Conservation (phyloP, 495 filamentous ascomycete species). For the Neurospora tetrasperma region DNA sequence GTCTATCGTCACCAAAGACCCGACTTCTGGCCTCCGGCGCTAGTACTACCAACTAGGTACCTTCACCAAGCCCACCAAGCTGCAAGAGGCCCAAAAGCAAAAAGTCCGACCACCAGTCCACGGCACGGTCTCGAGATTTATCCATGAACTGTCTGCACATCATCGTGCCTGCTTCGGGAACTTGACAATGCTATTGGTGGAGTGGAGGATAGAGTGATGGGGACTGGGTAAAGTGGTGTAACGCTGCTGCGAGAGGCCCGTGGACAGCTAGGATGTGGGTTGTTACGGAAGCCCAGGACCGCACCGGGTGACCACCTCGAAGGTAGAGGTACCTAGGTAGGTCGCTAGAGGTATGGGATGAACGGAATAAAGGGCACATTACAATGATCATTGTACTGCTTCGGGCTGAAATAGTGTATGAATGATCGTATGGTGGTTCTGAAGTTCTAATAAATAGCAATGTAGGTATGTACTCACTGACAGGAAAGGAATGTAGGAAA, state of each 20-base stretch:
- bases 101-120: not conserved
- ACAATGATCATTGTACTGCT: not conserved
- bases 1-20: not conserved
- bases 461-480: not conserved
- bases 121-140: not conserved
- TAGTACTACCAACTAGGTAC: not conserved
- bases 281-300: not conserved
- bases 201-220: not conserved
- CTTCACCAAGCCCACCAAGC: not conserved
- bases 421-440: not conserved
- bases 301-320: not conserved
- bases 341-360: not conserved
- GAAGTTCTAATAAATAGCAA: not conserved
- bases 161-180: not conserved
- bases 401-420: not conserved
- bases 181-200: not conserved
- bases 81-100: not conserved
- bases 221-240: not conserved
- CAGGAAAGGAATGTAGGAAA: not conserved
- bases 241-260: not conserved
- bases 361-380: not conserved
- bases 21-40: not conserved
- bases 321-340: not conserved
- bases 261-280: not conserved
- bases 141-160: not conserved